Evolutionary conservation across 192 early-diverging fungal species (phyloP).

Genomic region (Coemansia reversa): DNA sequence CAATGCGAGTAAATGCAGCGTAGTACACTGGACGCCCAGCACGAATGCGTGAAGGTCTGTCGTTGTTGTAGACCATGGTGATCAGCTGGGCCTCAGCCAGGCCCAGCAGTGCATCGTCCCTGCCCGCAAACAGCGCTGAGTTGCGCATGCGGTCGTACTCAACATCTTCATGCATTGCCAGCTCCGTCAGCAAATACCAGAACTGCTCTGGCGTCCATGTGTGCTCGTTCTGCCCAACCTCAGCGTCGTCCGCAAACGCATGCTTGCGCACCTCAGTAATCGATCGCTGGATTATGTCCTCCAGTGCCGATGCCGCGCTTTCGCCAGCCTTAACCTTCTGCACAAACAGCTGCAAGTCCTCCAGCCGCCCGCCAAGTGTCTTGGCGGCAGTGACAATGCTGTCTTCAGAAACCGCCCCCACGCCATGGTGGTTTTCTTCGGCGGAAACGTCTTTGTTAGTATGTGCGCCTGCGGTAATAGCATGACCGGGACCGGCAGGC

Average conservation of each 20-base stretch:
- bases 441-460: neutral
- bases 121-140: conserved; percentile 82
- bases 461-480: conserved; percentile 13
- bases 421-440: conserved; percentile 10
- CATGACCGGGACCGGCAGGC: neutral
- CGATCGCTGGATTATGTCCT: conserved; percentile 78
- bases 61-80: conserved; percentile 71
- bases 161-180: conserved; percentile 62
- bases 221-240: conserved; percentile 39
- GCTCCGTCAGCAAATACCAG: conserved; percentile 77
- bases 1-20: conserved; percentile 76
- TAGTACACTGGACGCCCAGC: conserved; percentile 82
- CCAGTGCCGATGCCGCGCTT: conserved; percentile 62
- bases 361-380: conserved; percentile 84
- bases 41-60: conserved; percentile 75
- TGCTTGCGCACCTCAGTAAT: conserved; percentile 87
- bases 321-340: conserved; percentile 82
- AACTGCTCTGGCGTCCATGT: conserved; percentile 89
- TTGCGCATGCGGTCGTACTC: conserved; percentile 83
- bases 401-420: conserved; percentile 31
- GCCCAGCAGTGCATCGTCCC: conserved; percentile 72
- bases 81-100: conserved; percentile 94
- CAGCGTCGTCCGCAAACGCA: conserved; percentile 68
- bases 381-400: conserved; percentile 54
- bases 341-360: conserved; percentile 85